Conservation (phyloP, 2,329 filamentous ascomycete genomes). For the Trichoderma afroharzianum region DNA sequence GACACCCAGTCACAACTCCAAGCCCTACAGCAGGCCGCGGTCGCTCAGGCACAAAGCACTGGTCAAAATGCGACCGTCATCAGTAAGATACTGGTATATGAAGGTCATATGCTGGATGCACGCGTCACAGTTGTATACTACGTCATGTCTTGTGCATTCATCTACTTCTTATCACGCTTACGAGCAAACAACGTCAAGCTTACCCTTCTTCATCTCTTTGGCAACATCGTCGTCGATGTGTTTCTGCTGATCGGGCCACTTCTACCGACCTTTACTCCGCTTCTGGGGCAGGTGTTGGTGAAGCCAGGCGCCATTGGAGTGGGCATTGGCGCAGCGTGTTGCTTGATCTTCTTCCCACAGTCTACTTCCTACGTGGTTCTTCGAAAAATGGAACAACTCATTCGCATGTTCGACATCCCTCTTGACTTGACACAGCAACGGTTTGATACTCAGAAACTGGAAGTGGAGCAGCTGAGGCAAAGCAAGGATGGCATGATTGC, state of each 20-base stretch:
- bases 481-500: conserved; percentile 30
- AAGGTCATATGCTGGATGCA: conserved; percentile 46
- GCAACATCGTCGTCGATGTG: conserved; percentile 44
- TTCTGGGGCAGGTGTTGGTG: conserved; percentile 37
- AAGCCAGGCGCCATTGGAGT: conserved; percentile 45
- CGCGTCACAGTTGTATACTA: conserved; percentile 39
- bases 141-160: conserved; percentile 39
- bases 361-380: conserved; percentile 46
- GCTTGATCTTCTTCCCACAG: conserved; percentile 45
- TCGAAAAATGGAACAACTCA: conserved; percentile 29
- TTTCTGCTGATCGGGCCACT: conserved; percentile 43
- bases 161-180: conserved; percentile 43
- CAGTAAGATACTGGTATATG: conserved; percentile 36
- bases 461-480: conserved; percentile 30
- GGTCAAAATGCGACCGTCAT: conserved; percentile 25
- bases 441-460: conserved; percentile 21
- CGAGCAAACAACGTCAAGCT: conserved; percentile 45
- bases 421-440: conserved; percentile 30
- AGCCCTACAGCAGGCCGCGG: conserved; percentile 35
- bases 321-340: conserved; percentile 42
- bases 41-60: conserved; percentile 29
- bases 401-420: conserved; percentile 30
- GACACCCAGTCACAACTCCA: conserved; percentile 35
- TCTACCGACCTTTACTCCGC: conserved; percentile 39
- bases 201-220: conserved; percentile 42